Evolutionary conservation across 1,284 basidiomycete genomes (phyloP).

Genomic region (Anthracocystis walkeri): DNA sequence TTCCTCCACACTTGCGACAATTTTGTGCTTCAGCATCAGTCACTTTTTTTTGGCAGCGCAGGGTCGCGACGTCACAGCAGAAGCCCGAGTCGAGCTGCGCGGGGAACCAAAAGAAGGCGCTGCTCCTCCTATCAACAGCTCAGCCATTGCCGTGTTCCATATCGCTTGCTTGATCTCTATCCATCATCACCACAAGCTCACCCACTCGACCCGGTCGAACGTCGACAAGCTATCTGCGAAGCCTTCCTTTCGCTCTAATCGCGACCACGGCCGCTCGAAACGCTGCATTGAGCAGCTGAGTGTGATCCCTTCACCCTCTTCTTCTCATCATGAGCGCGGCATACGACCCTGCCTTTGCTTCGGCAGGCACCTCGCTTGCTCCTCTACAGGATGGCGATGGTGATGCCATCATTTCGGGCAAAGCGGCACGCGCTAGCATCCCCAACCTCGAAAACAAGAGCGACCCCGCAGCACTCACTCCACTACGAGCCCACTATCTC

Average conservation of each 20-base stretch:
- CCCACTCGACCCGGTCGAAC: not conserved
- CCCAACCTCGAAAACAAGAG: constrained; percentile 29
- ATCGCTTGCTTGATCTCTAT: not conserved
- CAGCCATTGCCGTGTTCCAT: too few species aligned
- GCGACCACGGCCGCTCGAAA: too few species aligned
- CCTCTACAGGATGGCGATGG: constrained; percentile 18
- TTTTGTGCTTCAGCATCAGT: constrained; percentile 5
- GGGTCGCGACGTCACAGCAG: constrained; percentile 4
- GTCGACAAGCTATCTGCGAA: too few species aligned
- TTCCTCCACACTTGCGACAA: constrained; percentile 3
- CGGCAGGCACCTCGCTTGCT: constrained; percentile 47
- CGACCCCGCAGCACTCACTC: constrained; percentile 74
- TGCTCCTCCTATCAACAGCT: too few species aligned
- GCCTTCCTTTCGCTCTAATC: too few species aligned
- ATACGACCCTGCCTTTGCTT: constrained; percentile 50
- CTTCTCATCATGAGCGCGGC: constrained; percentile 21
- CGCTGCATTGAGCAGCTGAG: too few species aligned
- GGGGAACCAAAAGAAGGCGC: not conserved
- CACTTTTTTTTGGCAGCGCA: not conserved
- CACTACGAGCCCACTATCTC: constrained; percentile 90
- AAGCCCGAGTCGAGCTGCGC: not conserved
- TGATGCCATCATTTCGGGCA: constrained; percentile 29
- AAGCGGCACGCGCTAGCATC: constrained; percentile 42
- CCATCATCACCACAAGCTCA: not conserved
- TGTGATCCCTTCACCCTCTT: not conserved